phyloP scores from a whole-genome alignment of 208 protist species.

The Angomonas ambiguus region DNA sequence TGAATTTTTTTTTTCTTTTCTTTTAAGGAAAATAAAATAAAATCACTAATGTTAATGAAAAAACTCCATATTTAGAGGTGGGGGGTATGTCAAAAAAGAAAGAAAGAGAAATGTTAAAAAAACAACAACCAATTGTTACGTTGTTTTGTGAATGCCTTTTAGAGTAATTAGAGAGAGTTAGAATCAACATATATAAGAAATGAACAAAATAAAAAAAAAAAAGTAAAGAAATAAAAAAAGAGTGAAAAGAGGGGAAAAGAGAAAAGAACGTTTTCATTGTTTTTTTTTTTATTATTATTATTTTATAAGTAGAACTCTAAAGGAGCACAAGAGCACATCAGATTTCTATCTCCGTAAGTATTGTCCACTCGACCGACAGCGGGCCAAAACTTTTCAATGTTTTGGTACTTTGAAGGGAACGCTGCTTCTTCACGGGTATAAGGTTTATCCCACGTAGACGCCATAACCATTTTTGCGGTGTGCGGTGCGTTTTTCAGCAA shows the following conservation, averaged over 20 bases:
- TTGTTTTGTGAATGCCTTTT: not conserved
- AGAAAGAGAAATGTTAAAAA: constrained; percentile 10
- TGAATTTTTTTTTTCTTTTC: no score
- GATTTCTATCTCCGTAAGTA: constrained; percentile 95
- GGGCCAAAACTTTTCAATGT: constrained; percentile 95
- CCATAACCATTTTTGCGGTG: constrained; percentile 76
- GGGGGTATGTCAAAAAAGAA: constrained; percentile 1
- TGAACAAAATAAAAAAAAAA: constrained; percentile 16
- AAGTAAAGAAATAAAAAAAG: not conserved
- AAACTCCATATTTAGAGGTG: no score
- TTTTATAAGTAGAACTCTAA: constrained; percentile 74
- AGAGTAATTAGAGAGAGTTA: not conserved
- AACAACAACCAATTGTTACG: not conserved
- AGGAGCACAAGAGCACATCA: constrained; percentile 89
- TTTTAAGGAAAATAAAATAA: not conserved
- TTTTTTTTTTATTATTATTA: not conserved
- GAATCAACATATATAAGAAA: not conserved
- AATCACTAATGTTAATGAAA: no score
- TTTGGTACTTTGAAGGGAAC: constrained; percentile 83
- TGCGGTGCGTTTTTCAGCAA: constrained; percentile 96
- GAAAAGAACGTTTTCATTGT: not conserved
- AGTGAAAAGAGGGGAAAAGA: not conserved
- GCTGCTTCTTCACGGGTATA: constrained; percentile 94
- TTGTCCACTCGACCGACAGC: constrained; percentile 93
- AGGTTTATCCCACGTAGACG: constrained; percentile 87